Evolutionary conservation across 192 early-diverging fungal species (phyloP).

Genomic region (Linnemannia elongata): DNA sequence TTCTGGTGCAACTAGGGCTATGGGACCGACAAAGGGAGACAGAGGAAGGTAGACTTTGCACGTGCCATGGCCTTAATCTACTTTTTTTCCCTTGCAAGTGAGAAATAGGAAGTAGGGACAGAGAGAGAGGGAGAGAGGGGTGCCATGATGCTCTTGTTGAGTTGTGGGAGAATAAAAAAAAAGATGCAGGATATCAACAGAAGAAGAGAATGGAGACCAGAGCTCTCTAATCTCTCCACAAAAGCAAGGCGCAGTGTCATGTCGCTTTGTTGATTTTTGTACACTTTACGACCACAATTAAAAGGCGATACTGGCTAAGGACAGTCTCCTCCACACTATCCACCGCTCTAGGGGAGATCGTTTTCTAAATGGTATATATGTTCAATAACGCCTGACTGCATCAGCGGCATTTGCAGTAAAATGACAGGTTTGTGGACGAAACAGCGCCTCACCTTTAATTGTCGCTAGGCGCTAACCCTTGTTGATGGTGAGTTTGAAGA

Average conservation of each 20-base stretch:
- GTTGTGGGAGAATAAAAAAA: neutral
- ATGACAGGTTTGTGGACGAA: too few species aligned
- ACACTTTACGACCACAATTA: neutral
- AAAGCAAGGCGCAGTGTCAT: neutral
- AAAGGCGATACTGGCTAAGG: neutral
- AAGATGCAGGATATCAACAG: neutral
- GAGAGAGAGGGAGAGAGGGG: neutral
- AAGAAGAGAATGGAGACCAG: neutral
- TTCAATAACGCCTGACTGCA: too few species aligned
- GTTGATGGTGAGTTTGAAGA: neutral
- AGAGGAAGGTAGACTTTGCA: neutral
- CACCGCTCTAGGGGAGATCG: neutral
- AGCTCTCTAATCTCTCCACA: conserved; percentile 4
- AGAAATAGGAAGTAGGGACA: neutral
- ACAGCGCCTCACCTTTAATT: too few species aligned
- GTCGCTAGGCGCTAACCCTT: neutral
- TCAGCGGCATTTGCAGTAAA: too few species aligned
- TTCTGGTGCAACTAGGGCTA: neutral
- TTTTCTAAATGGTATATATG: too few species aligned
- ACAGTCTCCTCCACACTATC: neutral
- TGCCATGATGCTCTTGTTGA: neutral
- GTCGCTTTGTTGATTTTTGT: conserved; percentile 1
- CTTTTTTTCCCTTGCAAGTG: neutral
- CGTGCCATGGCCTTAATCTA: neutral
- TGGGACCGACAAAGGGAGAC: neutral